Evolutionary conservation across 2,329 filamentous ascomycete genomes (phyloP).

Genomic region (Fusarium coffeatum): DNA sequence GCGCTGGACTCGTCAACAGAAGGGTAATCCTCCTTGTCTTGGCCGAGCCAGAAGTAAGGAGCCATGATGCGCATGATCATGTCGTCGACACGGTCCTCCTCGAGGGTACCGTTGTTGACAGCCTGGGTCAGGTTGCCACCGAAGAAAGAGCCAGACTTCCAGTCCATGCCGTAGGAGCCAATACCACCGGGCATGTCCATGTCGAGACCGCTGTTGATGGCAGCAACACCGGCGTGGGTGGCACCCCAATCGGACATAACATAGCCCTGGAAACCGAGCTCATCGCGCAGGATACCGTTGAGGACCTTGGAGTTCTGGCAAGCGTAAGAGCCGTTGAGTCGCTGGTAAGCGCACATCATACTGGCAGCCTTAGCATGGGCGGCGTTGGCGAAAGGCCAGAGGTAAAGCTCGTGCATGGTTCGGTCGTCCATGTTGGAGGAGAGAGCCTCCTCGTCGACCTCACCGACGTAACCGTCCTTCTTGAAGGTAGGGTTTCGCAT

Average conservation of each 20-base stretch:
- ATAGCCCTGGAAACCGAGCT: conserved; percentile 85
- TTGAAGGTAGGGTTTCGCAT: conserved; percentile 47
- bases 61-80: conserved; percentile 66
- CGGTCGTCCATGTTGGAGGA: conserved; percentile 66
- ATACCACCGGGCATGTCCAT: conserved; percentile 64
- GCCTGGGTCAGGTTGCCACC: conserved; percentile 59
- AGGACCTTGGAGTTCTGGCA: conserved; percentile 83
- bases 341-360: conserved; percentile 78
- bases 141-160: conserved; percentile 55
- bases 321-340: conserved; percentile 83
- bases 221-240: conserved; percentile 75
- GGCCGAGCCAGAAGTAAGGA: conserved; percentile 62
- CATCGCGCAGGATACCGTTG: conserved; percentile 80
- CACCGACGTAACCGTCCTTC: conserved; percentile 42
- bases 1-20: conserved; percentile 57
- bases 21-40: conserved; percentile 60
- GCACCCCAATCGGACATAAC: conserved; percentile 84
- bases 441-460: conserved; percentile 47
- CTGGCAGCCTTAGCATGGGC: conserved; percentile 49
- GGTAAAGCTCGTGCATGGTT: conserved; percentile 66
- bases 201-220: conserved; percentile 77
- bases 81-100: conserved; percentile 56
- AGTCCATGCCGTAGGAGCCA: conserved; percentile 48
- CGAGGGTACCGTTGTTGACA: conserved; percentile 61
- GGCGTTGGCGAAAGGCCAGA: conserved; percentile 53